phyloP scores from a whole-genome alignment of 139 green algal species.

The Haematococcus sp. region DNA sequence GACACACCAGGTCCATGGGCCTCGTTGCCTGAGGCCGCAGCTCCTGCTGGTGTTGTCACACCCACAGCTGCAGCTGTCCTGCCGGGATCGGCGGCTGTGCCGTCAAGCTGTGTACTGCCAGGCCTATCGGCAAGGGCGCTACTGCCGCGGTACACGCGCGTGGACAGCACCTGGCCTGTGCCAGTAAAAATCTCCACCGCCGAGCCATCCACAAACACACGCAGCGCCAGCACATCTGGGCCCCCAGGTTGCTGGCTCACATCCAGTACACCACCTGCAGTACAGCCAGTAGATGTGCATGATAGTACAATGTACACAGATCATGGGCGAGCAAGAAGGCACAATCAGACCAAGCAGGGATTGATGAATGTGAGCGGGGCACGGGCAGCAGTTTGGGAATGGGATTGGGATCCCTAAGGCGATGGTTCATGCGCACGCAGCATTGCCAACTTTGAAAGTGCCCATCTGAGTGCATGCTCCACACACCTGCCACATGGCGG shows the following conservation, averaged over 20 bases:
- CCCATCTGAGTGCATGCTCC: too few relatives aligned
- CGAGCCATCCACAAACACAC: slow-evolving; percentile 75
- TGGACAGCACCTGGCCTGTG: slow-evolving; percentile 59
- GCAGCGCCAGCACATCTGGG: slow-evolving; percentile 49
- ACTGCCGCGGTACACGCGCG: slow-evolving; percentile 65
- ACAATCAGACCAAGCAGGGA: not conserved
- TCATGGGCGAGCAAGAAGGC: not conserved
- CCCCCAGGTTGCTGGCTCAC: slow-evolving; percentile 8
- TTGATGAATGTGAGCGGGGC: too few relatives aligned
- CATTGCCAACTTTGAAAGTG: not conserved
- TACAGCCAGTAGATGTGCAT: not conserved
- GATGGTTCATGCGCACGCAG: too few relatives aligned
- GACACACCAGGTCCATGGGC: not conserved
- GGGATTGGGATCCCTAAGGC: too few relatives aligned
- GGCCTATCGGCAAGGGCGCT: not conserved
- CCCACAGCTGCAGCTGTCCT: not conserved
- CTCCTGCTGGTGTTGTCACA: too few relatives aligned
- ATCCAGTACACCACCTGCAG: slow-evolving; percentile 18
- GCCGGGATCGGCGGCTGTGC: not conserved
- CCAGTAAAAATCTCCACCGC: slow-evolving; percentile 67
- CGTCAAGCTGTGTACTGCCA: not conserved
- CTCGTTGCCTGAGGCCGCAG: too few relatives aligned
- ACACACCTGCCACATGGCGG: slow-evolving; percentile 20
- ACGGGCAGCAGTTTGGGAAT: too few relatives aligned
- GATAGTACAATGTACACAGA: not conserved